These are phyloP conservation scores for Anastatica hierochuntica DNA, from an alignment of 345 rosid genomes.

Conservation along the genomic window DNA sequence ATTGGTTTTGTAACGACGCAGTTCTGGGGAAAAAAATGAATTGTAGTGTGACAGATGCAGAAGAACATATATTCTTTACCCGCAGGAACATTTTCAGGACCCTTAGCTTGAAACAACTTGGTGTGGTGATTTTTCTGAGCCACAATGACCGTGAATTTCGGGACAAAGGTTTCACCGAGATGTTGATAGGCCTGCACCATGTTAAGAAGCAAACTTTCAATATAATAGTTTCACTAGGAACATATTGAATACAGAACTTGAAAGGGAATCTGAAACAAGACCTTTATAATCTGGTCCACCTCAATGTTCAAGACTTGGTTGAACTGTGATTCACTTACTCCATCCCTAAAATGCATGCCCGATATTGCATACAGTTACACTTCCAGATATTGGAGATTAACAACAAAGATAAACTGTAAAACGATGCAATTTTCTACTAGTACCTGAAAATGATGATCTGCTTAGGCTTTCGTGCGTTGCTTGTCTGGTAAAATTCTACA, in stretches of 20 bases:
- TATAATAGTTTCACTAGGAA: background rate
- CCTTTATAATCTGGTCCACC: slow-evolving; percentile 78
- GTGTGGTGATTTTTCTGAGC: slow-evolving; percentile 90
- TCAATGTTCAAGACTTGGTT: slow-evolving; percentile 78
- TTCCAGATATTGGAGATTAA: background rate
- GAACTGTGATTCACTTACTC: slow-evolving; percentile 83
- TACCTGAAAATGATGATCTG: slow-evolving; percentile 87
- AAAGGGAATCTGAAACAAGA: slow-evolving; percentile 12
- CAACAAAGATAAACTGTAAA: background rate
- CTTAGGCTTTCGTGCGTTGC: slow-evolving; percentile 53
- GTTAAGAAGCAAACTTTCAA: background rate
- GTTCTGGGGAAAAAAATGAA: background rate
- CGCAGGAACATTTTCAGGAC: slow-evolving; percentile 76
- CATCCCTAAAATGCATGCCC: slow-evolving; percentile 47
- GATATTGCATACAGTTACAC: background rate
- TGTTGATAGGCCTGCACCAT: slow-evolving; percentile 58
- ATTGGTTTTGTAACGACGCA: background rate
- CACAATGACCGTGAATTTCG: slow-evolving; percentile 77
- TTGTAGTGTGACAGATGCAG: background rate
- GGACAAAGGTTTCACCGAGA: slow-evolving; percentile 55
- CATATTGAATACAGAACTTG: slow-evolving; percentile 2
- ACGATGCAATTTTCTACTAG: background rate
- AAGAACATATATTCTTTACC: slow-evolving; percentile 30
- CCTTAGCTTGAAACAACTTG: slow-evolving; percentile 54
- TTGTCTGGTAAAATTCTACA: slow-evolving; percentile 51